A percentile compares a stretch with the other conserved stretches of the same genome.
Evolutionary conservation across 208 protist species (phyloP).

Genomic region (Trypanosoma scelopori): DNA sequence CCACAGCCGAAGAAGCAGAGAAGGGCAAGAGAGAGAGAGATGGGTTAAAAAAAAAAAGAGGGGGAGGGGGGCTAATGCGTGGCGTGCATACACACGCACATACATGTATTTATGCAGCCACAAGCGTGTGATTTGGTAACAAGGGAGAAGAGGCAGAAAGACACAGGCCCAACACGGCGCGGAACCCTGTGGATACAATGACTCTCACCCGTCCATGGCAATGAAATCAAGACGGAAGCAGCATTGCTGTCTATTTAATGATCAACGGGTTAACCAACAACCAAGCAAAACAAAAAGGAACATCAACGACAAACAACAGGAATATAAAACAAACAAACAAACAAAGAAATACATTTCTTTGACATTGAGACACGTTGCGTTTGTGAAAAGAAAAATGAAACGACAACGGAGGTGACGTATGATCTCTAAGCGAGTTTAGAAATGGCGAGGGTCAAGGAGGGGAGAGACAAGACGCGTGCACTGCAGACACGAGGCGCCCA

Average conservation of each 20-base stretch:
- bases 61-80: not conserved
- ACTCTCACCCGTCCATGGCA: too few relatives aligned
- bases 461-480: not conserved
- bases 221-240: too few relatives aligned
- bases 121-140: slow-evolving; percentile 9
- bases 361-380: too few relatives aligned
- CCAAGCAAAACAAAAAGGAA: too few relatives aligned
- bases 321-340: slow-evolving; percentile 4
- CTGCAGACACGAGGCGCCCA: too few relatives aligned
- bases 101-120: slow-evolving; percentile 23
- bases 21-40: slow-evolving; percentile 7
- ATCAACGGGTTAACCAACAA: not conserved
- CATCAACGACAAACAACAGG: not conserved
- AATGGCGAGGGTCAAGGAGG: not conserved
- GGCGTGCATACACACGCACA: slow-evolving; percentile 19
- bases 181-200: too few relatives aligned
- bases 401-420: not conserved
- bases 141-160: not conserved
- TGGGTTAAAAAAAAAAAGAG: too few relatives aligned
- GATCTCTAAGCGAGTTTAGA: not conserved
- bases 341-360: too few relatives aligned
- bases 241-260: too few relatives aligned
- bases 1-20: not conserved
- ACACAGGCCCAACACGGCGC: too few relatives aligned
- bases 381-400: not conserved